These are phyloP conservation scores for Andrographis paniculata DNA, from an alignment of 305 asterid genomes.

Conservation along the genomic window DNA sequence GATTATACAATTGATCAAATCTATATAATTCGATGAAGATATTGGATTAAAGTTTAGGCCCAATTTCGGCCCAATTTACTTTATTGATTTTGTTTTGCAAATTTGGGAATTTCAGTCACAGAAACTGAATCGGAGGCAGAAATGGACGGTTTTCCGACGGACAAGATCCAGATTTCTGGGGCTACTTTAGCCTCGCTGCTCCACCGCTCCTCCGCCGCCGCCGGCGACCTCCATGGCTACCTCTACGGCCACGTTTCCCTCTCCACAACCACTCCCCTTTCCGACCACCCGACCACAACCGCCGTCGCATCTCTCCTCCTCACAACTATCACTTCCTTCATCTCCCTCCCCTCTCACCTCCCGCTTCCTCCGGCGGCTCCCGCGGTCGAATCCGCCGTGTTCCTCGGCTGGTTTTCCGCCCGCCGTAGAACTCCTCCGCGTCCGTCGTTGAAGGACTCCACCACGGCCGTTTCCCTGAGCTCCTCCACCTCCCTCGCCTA, in stretches of 20 bases:
- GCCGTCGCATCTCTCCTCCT: slow-evolving; percentile 27
- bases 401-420: slow-evolving; percentile 76
- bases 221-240: slow-evolving; percentile 46
- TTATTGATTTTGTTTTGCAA: too few relatives aligned
- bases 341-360: slow-evolving; percentile 57
- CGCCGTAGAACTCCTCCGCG: slow-evolving; percentile 86
- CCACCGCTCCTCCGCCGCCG: slow-evolving; percentile 53
- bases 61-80: too few relatives aligned
- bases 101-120: neutral
- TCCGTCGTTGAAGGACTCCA: slow-evolving; percentile 60
- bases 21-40: too few relatives aligned
- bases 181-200: slow-evolving; percentile 42
- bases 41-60: too few relatives aligned
- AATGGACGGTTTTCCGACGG: slow-evolving; percentile 32
- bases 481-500: slow-evolving; percentile 31
- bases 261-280: slow-evolving; percentile 43
- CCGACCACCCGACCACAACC: slow-evolving; percentile 51
- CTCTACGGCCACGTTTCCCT: slow-evolving; percentile 41
- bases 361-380: slow-evolving; percentile 42
- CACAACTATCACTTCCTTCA: slow-evolving; percentile 56
- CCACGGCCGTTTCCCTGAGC: slow-evolving; percentile 31
- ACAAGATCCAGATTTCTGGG: slow-evolving; percentile 40
- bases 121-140: neutral
- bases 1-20: too few relatives aligned
- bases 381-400: slow-evolving; percentile 25